Evolutionary conservation across 768 basidiomycete species (phyloP).

Genomic region (Suillus brevipes): DNA sequence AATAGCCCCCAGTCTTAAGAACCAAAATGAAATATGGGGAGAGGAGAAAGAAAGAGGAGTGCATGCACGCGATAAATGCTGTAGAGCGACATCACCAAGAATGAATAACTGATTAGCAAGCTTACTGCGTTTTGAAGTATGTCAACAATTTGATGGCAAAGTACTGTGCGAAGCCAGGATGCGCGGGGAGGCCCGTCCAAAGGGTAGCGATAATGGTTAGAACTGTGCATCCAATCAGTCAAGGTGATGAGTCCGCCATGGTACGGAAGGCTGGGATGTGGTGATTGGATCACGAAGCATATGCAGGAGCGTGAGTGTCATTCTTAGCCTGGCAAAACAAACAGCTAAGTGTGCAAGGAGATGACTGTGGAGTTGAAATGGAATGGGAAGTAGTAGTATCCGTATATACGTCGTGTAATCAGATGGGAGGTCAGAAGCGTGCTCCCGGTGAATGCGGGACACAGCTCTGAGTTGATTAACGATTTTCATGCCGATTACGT

Average conservation of each 20-base stretch:
- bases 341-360: no score
- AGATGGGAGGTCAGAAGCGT: no score
- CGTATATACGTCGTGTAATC: no score
- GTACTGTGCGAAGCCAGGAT: background rate
- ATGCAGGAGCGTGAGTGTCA: no score
- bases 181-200: background rate
- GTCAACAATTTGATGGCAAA: background rate
- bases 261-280: no score
- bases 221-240: slow-evolving; percentile 15
- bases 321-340: no score
- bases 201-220: background rate
- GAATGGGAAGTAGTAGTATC: no score
- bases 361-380: no score
- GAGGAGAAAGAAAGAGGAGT: background rate
- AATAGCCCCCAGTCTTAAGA: background rate
- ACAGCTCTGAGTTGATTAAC: no score
- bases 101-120: background rate
- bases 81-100: background rate
- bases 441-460: no score
- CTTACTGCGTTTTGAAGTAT: background rate
- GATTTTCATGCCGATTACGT: no score
- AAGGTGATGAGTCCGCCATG: slow-evolving; percentile 18
- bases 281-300: no score
- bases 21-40: background rate
- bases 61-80: background rate